A percentile compares a stretch with the other conserved stretches of the same genome.
phyloP scores from a whole-genome alignment of 1,284 basidiomycete species.

The Malassezia psittaci region DNA sequence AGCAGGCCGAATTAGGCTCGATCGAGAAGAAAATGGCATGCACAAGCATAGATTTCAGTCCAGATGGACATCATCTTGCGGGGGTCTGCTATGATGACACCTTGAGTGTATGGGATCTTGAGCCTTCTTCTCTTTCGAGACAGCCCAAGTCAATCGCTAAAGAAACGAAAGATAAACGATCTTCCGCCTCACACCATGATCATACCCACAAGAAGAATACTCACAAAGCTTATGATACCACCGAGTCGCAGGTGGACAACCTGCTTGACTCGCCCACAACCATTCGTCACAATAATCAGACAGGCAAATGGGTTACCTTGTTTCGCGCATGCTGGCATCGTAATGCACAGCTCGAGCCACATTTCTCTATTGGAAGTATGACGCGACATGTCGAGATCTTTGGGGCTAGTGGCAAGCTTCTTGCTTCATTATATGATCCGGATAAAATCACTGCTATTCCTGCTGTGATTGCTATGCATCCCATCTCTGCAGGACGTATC shows the following conservation, averaged over 20 bases:
- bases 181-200: too few species aligned
- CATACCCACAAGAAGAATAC: too few species aligned
- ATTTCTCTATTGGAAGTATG: slow-evolving; percentile 43
- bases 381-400: slow-evolving; percentile 38
- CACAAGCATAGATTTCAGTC: slow-evolving; percentile 40
- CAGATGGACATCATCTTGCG: slow-evolving; percentile 32
- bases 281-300: slow-evolving; percentile 45
- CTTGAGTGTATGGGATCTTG: slow-evolving; percentile 28
- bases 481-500: slow-evolving; percentile 22
- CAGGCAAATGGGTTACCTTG: slow-evolving; percentile 46
- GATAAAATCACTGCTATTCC: slow-evolving; percentile 42
- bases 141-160: neutral
- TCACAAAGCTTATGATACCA: neutral
- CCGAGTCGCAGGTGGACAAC: slow-evolving; percentile 18
- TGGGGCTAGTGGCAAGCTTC: slow-evolving; percentile 24
- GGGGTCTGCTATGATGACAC: slow-evolving; percentile 41
- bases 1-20: slow-evolving; percentile 23
- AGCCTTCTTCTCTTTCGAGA: slow-evolving; percentile 6
- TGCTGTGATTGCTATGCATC: slow-evolving; percentile 41
- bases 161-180: too few species aligned
- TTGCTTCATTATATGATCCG: slow-evolving; percentile 36
- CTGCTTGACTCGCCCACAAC: slow-evolving; percentile 19
- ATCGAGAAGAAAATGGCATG: slow-evolving; percentile 30
- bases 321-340: slow-evolving; percentile 38
- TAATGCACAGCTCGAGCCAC: slow-evolving; percentile 31